These are phyloP conservation scores for Malus sieversii DNA, from an alignment of 306 rosid genomes.

Conservation along the genomic window DNA sequence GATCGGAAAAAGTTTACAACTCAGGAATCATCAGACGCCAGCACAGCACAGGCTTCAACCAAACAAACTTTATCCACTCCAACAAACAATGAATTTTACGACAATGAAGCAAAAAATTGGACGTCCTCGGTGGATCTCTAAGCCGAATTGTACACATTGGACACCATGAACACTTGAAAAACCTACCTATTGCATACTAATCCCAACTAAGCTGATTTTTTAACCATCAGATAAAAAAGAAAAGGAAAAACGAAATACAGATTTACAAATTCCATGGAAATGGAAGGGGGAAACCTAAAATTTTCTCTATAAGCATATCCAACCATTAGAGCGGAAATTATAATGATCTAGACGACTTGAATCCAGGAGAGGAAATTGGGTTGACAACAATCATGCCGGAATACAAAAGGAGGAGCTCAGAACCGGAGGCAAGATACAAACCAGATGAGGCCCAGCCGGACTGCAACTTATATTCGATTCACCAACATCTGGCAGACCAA, in stretches of 20 bases:
- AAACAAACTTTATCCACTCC: background rate
- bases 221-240: background rate
- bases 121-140: background rate
- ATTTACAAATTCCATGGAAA: conserved; percentile 31
- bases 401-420: conserved; percentile 91
- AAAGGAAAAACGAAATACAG: conserved; percentile 9
- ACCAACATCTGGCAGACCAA: conserved; percentile 73
- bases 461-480: conserved; percentile 75
- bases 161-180: background rate
- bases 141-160: conserved; percentile 16
- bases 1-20: no score
- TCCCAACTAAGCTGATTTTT: conserved; percentile 7
- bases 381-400: conserved; percentile 48
- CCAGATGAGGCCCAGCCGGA: conserved; percentile 92
- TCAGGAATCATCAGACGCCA: background rate
- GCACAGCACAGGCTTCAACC: background rate
- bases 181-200: conserved; percentile 19
- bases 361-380: background rate
- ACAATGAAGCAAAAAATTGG: background rate
- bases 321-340: conserved; percentile 11
- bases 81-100: background rate
- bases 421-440: conserved; percentile 86
- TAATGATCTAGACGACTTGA: background rate
- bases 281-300: conserved; percentile 13
- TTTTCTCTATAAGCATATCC: conserved; percentile 12